Base-by-base conservation (phyloP, 176 grass and related monocot genomes). In the Metroxylon sagu region DNA sequence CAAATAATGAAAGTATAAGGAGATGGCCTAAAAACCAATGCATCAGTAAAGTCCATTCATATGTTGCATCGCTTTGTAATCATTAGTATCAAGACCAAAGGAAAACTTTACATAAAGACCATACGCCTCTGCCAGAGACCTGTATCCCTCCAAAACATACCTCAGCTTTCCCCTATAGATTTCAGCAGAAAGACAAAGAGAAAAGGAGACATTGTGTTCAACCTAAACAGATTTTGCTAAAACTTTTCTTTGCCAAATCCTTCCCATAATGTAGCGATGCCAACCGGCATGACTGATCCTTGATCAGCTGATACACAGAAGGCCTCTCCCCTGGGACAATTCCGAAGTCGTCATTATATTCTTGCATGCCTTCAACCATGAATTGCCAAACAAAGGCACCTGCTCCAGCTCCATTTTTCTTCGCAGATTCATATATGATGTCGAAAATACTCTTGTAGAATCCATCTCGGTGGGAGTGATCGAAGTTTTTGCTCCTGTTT, bases 321-420 rank as follows among this genome's bases (percentile, higher is more conserved):
- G 93, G 84, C 54, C 48, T 57, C 59, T 84, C 77, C 70, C 83
- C 78, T 54, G 93, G 84, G 54, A 98, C 72, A 55, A 98, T 64
- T 17, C 83, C 76, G 58, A 83, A 98, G 57, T 63, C 80, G 60
- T 98, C 93, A 16, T 69, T 61, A 70, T 49, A 92, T 30, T 72
- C 74, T 67, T 85, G 76, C 93, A 98, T 98, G 76, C 65, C 81
- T 63, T 88, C 79, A 4, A 62, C 84, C 27, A 86, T 73, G 57
- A 98, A 77, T 76, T 98, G 93, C 93, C 93, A 98, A 35, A 89
- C 73, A 25, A 89, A 61, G 6, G 93, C 87, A 35, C 84, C 93
- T 0, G 76, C 84, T 0, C 72, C 93, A 1, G 93, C 80, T 61
- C 81, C 79, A 18, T 83, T 73, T 26, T 26, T 69, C 70, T 3